Base-by-base conservation (phyloP, 495 filamentous ascomycete species). In the Xylaria curta region DNA sequence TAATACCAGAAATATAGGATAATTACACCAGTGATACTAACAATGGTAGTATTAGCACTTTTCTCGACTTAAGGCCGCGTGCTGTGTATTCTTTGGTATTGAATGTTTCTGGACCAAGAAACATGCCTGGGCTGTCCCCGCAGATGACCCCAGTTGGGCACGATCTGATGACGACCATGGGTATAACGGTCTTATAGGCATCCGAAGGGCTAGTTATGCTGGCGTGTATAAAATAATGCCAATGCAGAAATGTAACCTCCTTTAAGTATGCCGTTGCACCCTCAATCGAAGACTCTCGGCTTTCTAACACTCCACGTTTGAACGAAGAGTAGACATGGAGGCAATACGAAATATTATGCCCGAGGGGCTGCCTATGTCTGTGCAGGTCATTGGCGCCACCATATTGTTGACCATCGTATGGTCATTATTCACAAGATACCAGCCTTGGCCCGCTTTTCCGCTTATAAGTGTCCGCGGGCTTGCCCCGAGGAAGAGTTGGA, bases 371-470 rank as follows among this genome's bases (percentile, higher is more conserved):
- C 77, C 76, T 12, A 28, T 76, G n/a, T 75, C 77, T 4, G 24
- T 76, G 21, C 76, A 78, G 60, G 69, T 79, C 51, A 51, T 76
- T 42, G 54, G 72, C 26, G 74, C 53, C 2, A 72, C 73, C 46
- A 51, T 79, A 31, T 60, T 75, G n/a, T 61, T 78, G 53, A 70
- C 74, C 62, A 47, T 75, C 15, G n/a, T 75, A 12, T 78, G 76
- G 47, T 78, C 75, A 40, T 56, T 75, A 10, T 31, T 78, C 54
- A 76, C 76, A 2, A 71, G 63, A 46, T 58, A 74, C 12, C 68
- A 74, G 47, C 75, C 78, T 0, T 74, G 72, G 68, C 51, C 78
- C 62, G 76, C 65, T 58, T 80, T 77, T 47, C 78, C 78, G 7
- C 66, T 78, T 33, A 64, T 77, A 72, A 33, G 65, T 19, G 53